phyloP scores from a whole-genome alignment of 768 basidiomycete genomes.

The Candolleomyces eurysporus region DNA sequence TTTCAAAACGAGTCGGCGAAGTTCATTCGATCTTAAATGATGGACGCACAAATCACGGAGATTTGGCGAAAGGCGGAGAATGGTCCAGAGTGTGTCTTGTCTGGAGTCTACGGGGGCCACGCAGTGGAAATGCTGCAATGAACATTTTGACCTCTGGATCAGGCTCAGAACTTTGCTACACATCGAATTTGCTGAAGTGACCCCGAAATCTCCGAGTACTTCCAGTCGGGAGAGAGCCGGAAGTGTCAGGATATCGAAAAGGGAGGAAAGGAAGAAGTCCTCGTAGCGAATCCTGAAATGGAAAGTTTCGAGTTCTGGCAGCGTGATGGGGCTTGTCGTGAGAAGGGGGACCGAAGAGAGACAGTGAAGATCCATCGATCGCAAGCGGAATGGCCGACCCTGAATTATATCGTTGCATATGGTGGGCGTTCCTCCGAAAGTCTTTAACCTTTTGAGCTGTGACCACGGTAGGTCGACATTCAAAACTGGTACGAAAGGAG shows the following conservation, averaged over 20 bases:
- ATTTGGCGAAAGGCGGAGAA: no score
- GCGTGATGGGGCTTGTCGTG: not conserved
- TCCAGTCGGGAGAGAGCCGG: not conserved
- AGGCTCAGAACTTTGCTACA: no score
- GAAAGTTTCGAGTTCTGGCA: not conserved
- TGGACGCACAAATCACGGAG: no score
- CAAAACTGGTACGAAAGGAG: not conserved
- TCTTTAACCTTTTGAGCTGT: not conserved
- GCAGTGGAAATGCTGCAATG: no score
- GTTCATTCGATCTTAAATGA: no score
- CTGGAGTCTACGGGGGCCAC: no score
- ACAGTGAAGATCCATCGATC: not conserved
- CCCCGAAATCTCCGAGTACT: not conserved
- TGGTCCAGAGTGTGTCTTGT: no score
- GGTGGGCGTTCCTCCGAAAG: not conserved
- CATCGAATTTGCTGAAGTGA: no score
- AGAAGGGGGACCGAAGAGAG: not conserved
- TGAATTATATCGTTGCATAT: not conserved
- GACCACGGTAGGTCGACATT: not conserved
- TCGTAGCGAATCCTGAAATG: no score
- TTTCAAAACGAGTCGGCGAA: no score
- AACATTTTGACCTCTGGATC: no score
- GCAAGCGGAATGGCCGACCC: not conserved
- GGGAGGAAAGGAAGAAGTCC: not conserved
- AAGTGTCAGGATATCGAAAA: not conserved